Percentiles rank a stretch among this genome's conserved stretches.
These are phyloP conservation scores for Takakia lepidozioides DNA, from an alignment of 225 moss, liverwort and hornwort genomes.

Conservation along the genomic window DNA sequence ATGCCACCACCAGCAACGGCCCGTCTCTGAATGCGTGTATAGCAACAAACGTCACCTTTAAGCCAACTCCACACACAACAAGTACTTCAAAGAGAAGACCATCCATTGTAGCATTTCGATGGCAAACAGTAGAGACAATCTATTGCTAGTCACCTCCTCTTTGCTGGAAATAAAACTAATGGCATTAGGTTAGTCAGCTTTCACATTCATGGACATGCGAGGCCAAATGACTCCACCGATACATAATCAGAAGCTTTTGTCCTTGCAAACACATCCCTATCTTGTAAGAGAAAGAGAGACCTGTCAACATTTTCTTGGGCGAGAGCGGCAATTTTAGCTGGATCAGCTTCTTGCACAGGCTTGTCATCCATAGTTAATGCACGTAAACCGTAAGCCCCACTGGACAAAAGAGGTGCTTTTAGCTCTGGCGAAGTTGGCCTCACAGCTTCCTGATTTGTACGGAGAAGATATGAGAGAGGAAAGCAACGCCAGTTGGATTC, in stretches of 20 bases:
- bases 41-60: no score
- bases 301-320: constrained; percentile 66
- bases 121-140: no score
- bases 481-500: constrained; percentile 80
- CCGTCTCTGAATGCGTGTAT: constrained; percentile 80
- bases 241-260: no score
- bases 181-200: no score
- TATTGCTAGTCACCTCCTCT: no score
- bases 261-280: no score
- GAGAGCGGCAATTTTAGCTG: constrained; percentile 70
- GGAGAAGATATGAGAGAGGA: constrained; percentile 54
- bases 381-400: constrained; percentile 53
- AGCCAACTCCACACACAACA: no score
- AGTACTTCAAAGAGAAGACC: no score
- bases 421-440: constrained; percentile 45
- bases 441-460: constrained; percentile 45
- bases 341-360: constrained; percentile 70
- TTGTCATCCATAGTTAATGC: constrained; percentile 45
- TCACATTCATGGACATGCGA: no score
- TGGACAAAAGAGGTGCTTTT: constrained; percentile 26
- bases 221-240: no score
- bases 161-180: no score
- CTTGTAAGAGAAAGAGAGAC: constrained; percentile 17
- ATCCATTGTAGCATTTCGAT: no score
- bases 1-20: constrained; percentile 93